Evolutionary conservation across 2,329 filamentous ascomycete species (phyloP), one percentile per base, ranked within the genome.

Genomic region (Seiridium unicorne): DNA sequence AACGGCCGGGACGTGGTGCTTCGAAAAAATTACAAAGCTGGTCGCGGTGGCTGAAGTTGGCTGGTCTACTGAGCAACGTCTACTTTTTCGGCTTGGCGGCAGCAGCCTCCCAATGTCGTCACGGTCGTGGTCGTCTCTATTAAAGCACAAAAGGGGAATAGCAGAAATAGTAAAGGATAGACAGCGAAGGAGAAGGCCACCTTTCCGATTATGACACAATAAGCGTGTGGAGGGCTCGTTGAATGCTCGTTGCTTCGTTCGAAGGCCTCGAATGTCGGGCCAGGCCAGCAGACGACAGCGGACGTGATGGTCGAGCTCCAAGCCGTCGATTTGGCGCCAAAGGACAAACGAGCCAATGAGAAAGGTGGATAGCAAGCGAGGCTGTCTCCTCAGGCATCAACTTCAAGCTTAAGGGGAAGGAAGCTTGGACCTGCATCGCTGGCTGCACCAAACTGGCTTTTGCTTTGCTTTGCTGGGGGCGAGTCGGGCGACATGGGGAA

Each of bases 341-440:
- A 49, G 36, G 46, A 10, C 18, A 35, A 18, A 31, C 5, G 18
- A 51, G 44, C 54, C 54, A 56, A 56, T 56, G 35, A 56, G 42
- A 56, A 6, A 13, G 13, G 32, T 5, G 44, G 6, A 44, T 13
- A n/a, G 32, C n/a, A 48, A 34, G 55, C 55, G 55, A 58, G 55
- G 55, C 55, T 58, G 35, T 36, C 34, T 36, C 46, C 55, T 58
- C 44, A 51, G 46, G 55, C 55, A 58, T 57, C 55, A 57, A 57
- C 32, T 36, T 57, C 32, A 35, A 10, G 40, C 34, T 58, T 26
- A 35, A 26, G 44, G 46, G 55, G 42, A 34, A 13, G 34, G 35
- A 11, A 58, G 55, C 46, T 58, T 49, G 55, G 46, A 51, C 55
- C 55, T 58, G 32, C 55, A 9, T 49, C 44, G 54, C 34, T 56